phyloP scores from a whole-genome alignment of 2,329 filamentous ascomycete species.

The Colletotrichum lentis region DNA sequence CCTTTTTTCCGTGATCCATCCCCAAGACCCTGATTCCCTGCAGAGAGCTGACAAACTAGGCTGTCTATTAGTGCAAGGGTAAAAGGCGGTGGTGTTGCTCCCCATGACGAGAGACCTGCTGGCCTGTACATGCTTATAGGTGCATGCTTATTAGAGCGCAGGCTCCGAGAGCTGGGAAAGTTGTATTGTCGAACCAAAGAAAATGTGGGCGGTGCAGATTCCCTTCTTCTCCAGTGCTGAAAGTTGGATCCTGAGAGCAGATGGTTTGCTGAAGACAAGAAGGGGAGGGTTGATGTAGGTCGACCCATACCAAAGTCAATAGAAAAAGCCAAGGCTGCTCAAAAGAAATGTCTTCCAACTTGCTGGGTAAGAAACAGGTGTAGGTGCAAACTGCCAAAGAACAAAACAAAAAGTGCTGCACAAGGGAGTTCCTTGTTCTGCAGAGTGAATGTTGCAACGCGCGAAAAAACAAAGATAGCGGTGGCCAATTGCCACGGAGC shows the following conservation, averaged over 20 bases:
- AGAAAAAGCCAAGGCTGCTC: background rate
- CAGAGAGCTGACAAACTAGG: constrained; percentile 16
- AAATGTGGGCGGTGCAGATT: too few species aligned
- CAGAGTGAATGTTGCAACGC: background rate
- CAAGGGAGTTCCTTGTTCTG: background rate
- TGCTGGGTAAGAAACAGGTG: background rate
- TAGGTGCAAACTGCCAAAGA: background rate
- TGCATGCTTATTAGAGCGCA: background rate
- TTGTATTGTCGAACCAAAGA: background rate
- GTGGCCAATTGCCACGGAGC: background rate
- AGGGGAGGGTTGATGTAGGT: background rate
- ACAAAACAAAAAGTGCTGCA: background rate
- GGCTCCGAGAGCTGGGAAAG: background rate
- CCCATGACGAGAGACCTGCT: background rate
- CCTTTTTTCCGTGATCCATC: background rate
- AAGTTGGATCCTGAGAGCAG: background rate
- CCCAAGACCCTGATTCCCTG: background rate
- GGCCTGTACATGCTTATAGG: background rate
- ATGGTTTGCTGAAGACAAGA: background rate
- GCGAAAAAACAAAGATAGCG: too few species aligned
- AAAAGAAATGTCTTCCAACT: background rate
- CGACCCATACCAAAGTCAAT: background rate
- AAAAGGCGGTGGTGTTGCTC: background rate
- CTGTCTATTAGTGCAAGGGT: constrained; percentile 25
- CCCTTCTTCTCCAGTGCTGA: background rate